These are phyloP conservation scores for Alternaria sp. DNA, from an alignment of 2,329 filamentous ascomycete genomes.

Conservation along the genomic window DNA sequence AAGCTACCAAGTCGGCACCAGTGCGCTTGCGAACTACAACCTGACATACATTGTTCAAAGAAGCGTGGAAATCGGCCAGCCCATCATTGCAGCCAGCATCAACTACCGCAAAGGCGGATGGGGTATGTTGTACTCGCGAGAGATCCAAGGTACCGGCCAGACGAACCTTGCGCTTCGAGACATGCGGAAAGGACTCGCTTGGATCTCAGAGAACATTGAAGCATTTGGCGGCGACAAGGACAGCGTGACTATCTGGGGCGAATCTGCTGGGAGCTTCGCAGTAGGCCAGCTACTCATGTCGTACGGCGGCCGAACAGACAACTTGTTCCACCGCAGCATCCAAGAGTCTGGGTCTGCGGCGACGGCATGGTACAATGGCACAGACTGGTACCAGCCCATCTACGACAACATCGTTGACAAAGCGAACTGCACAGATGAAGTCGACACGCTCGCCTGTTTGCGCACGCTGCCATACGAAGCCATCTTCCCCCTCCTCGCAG, in stretches of 20 bases:
- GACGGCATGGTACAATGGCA: conserved; percentile 49
- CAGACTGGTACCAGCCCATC: conserved; percentile 58
- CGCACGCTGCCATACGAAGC: conserved; percentile 65
- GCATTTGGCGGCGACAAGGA: conserved; percentile 51
- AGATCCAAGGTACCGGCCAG: conserved; percentile 56
- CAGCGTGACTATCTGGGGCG: conserved; percentile 56
- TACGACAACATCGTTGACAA: conserved; percentile 46
- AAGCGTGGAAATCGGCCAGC: conserved; percentile 45
- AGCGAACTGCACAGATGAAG: conserved; percentile 64
- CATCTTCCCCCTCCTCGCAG: conserved; percentile 62
- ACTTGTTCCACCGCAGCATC: conserved; percentile 46
- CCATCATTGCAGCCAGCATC: conserved; percentile 45
- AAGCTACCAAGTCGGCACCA: conserved; percentile 52
- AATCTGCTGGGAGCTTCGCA: conserved; percentile 53
- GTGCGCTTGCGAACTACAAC: conserved; percentile 63
- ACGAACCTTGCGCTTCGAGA: conserved; percentile 46
- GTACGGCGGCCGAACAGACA: conserved; percentile 44
- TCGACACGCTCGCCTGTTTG: conserved; percentile 55
- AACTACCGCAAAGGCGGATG: conserved; percentile 66
- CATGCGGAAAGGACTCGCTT: conserved; percentile 55
- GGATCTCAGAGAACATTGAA: conserved; percentile 53
- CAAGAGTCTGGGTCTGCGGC: conserved; percentile 47
- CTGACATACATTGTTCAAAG: conserved; percentile 64
- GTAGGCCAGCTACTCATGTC: conserved; percentile 45
- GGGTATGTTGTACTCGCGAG: conserved; percentile 68